Base-by-base conservation (phyloP, 768 basidiomycete species). In the Lanmaoa rubissima region DNA sequence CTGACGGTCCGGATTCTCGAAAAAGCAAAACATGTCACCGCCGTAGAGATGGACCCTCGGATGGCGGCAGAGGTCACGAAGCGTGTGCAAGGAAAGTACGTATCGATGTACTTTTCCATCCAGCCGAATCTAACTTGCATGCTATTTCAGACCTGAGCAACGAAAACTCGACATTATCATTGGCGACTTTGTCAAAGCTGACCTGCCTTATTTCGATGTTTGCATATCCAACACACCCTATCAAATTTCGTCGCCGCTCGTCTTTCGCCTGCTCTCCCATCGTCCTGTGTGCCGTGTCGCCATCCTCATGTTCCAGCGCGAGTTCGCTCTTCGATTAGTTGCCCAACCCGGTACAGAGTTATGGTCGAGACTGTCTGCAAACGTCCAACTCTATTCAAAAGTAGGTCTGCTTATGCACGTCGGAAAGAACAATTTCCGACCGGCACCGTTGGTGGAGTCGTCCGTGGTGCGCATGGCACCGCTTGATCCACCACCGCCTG, bases 151-250 rank as follows among this genome's bases (percentile, higher is more conserved):
- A 69, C 94, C 97, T 3, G 94, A 94, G 68, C 96, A 98, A 73
- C 84, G 90, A 62, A 96, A 96, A 68, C 84, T 99, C 1, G 92
- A 97, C 61, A 87, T 98, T 59, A 85, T 97, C 64, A 90, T 99
- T 56, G 97, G 96, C 48, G 97, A 99, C 73, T 98, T 98, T 69
- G 92, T 98, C 68, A 98, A 98, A 74, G 92, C 90, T n/a, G 92
- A 94, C 52, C 78, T 99, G 19, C 97, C 97, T 11, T 98, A 95
- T 75, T 98, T 99, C 58, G 96, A 98, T 73, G 97, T 97, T 54
- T 98, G 96, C 79, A 98, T 99, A 67, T 94, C 92, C 64, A 99
- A 99, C 69, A 99, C 97, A 1, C 97, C 97, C 1, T 99, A 98
- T 74, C 95, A 98, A 73, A 99, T 99, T 65, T 98, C 97, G 2